These are phyloP conservation scores for Gnetum montanum DNA, from an alignment of 75 land plant species.

Conservation along the genomic window DNA sequence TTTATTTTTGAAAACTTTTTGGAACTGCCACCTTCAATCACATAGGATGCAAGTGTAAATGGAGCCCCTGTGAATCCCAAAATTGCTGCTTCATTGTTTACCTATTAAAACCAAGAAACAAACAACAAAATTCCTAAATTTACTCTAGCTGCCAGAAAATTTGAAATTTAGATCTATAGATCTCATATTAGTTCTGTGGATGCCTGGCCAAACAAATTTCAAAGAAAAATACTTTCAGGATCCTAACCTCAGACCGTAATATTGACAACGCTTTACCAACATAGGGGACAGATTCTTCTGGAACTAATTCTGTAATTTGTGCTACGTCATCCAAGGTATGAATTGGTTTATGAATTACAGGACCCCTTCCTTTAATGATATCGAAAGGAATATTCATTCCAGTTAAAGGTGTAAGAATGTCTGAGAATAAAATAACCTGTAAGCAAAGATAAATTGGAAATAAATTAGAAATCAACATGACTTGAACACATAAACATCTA, in stretches of 20 bases:
- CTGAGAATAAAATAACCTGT: conserved; percentile 97
- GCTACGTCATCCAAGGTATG: conserved; percentile 66
- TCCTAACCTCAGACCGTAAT: conserved; percentile 65
- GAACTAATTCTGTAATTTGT: conserved; percentile 75
- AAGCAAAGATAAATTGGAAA: neutral
- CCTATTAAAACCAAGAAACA: conserved; percentile 36
- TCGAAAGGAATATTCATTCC: conserved; percentile 99
- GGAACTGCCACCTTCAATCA: conserved; percentile 96
- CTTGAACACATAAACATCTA: too few species aligned
- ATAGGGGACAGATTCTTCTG: conserved; percentile 89
- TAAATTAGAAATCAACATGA: neutral
- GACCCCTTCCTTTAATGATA: conserved; percentile 86
- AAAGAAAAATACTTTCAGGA: too few species aligned
- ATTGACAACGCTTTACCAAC: conserved; percentile 84
- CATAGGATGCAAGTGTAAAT: conserved; percentile 94
- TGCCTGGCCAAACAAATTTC: too few species aligned
- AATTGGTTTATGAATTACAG: conserved; percentile 70
- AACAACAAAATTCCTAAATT: too few species aligned
- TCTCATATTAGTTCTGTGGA: too few species aligned
- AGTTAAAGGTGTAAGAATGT: conserved; percentile 90
- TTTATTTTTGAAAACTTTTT: conserved; percentile 89
- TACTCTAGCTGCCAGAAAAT: too few species aligned
- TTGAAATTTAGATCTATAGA: too few species aligned
- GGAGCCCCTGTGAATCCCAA: conserved; percentile 99
- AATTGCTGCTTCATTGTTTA: conserved; percentile 85